Evolutionary conservation across 495 filamentous ascomycete species (phyloP), one percentile per base, ranked within the genome.

Genomic region (Hypoxylon cercidicola): DNA sequence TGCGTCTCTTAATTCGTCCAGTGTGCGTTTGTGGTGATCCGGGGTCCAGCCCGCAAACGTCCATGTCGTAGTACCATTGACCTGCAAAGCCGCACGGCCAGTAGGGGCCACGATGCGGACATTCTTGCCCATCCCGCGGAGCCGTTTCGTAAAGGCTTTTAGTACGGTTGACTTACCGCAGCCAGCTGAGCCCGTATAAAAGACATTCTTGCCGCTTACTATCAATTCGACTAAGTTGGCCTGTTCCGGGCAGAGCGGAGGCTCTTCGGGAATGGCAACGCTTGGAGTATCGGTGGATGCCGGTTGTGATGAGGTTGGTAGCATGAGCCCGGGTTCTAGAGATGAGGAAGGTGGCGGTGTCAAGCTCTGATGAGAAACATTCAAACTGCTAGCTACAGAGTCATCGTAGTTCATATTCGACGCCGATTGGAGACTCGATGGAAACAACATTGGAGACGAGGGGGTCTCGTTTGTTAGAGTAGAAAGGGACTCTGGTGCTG

Each of bases 181-280:
- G 1, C 87, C 87, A 4, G 86, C 87, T 0, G 84, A 83, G 9
- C 87, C 87, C 0, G 86, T 88, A 63, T 84, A 87, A 67, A 88
- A 89, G 8, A 88, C 82, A 48, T 89, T 89, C 43, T 46, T 10
- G n/a, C 64, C 64, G 4, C 64, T 62, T 16, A 25, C 43, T 48
- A 68, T 68, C 19, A 68, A 41, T 0, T 68, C 53, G 25, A 68
- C 64, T 2, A 68, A 48, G 8, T 43, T 52, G 1, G 32, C 53
- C 25, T 68, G 64, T 39, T 68, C 64, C 47, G 64, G 64, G 12
- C 64, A 68, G 11, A 68, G 64, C 21, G 43, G 41, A 39, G 64
- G 64, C 37, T 62, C 64, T 1, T 55, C 54, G 2, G 55, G 19
- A 2, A 34, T 58, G 19, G 43, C 1, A n/a, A 4, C 15, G 10